phyloP scores from a whole-genome alignment of 805 yeast species.

The Starmerella davenportii region DNA sequence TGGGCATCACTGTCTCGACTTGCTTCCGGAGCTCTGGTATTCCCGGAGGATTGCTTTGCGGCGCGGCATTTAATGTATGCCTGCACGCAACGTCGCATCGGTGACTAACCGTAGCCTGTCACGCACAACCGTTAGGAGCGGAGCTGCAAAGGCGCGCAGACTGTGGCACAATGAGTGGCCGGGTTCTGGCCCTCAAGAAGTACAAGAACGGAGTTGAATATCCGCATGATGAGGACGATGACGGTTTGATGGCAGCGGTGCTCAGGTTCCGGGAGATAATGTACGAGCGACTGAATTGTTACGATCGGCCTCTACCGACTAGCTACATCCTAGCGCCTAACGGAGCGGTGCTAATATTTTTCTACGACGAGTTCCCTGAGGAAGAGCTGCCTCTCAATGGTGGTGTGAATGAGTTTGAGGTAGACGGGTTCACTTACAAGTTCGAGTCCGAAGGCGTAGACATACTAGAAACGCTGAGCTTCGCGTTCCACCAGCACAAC shows the following conservation, averaged over 20 bases:
- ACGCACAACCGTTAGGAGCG: no score
- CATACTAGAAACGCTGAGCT: constrained; percentile 6
- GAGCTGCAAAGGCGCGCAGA: no score
- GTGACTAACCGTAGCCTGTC: no score
- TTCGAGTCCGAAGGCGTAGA: constrained; percentile 12
- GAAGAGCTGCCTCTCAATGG: constrained; percentile 12
- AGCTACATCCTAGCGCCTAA: constrained; percentile 1
- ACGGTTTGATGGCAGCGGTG: constrained; percentile 8
- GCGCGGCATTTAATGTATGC: no score
- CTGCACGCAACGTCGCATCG: no score
- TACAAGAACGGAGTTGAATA: constrained; percentile 9
- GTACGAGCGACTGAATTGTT: constrained; percentile 1
- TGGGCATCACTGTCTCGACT: no score
- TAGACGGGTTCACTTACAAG: constrained; percentile 8
- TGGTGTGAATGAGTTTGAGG: constrained; percentile 9
- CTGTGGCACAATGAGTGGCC: background rate
- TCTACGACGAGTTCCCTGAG: constrained; percentile 9
- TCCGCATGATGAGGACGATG: constrained; percentile 8
- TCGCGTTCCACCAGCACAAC: constrained; percentile 8
- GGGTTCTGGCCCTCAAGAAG: constrained; percentile 2
- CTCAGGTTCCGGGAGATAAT: constrained; percentile 7
- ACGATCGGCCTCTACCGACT: constrained; percentile 3
- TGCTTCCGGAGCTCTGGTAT: no score
- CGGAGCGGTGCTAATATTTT: constrained; percentile 9
- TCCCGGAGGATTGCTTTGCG: no score